Base-by-base conservation (phyloP, 306 rosid genomes). In the Sophora flavescens region DNA sequence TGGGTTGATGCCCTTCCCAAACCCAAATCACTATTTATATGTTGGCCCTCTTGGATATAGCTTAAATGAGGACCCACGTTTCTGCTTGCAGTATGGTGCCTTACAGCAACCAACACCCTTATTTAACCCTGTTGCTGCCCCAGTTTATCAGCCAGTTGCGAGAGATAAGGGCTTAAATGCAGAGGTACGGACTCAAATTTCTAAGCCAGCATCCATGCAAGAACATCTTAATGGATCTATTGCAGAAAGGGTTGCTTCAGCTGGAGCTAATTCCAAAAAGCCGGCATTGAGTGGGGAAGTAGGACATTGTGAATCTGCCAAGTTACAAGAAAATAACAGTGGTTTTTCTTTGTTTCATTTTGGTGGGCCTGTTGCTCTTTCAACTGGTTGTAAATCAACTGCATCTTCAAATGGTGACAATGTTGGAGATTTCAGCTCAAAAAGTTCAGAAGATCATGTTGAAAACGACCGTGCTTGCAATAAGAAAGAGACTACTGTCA, bases 291-390 rank as follows among this genome's bases (percentile, higher is more conserved):
- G 51, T 18, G 85, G 86, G 81, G 92, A 88, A 66, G 56, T 17
- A 61, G 62, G 73, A 48, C 83, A 67, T 59, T 84, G 87, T 70
- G 69, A 64, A 71, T 75, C 87, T 80, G 81, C 88, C 71, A 91
- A 84, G 75, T 70, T 73, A 54, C 86, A 76, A 30, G 78, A 6
- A 54, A 82, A 78, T 11, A 82, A 86, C 63, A 14, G 69, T 63
- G 78, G 86, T 58, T 95, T 95, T 82, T 95, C 99, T 60, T 87
- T 95, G 76, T 95, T 95, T 86, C 97, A 90, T 87, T 92, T 86
- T 78, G 98, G 92, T 12, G 97, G 97, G 38, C 98, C 98, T 63
- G 91, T 89, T 26, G 96, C 89, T 52, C 88, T 85, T 74, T 88
- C 98, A 45, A 67, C 81, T 28, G 89, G 84, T 38, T 64, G 89